These are phyloP conservation scores for Pleoardoris graminearum DNA, from an alignment of 2,329 filamentous ascomycete genomes.

Conservation along the genomic window DNA sequence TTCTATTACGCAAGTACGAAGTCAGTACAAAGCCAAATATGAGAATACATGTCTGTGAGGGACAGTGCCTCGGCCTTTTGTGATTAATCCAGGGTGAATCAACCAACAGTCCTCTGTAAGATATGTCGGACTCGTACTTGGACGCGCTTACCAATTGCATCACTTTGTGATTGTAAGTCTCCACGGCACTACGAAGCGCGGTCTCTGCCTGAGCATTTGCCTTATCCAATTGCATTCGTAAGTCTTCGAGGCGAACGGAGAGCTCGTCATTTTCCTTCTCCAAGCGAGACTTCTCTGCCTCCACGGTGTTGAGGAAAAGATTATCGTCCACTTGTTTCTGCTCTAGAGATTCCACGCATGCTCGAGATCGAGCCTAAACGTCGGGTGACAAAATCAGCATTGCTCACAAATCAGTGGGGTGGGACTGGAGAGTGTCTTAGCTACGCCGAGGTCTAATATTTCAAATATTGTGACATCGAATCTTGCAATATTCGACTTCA, in stretches of 20 bases:
- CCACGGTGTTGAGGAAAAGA: constrained; percentile 43
- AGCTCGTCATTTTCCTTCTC: constrained; percentile 46
- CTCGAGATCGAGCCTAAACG: constrained; percentile 36
- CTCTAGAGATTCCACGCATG: constrained; percentile 42
- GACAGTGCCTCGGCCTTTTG: no score
- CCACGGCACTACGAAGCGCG: constrained; percentile 23
- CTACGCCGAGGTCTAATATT: no score
- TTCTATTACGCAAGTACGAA: constrained; percentile 1
- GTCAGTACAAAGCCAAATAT: no score
- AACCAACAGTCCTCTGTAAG: no score
- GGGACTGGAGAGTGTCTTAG: no score
- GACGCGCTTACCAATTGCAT: constrained; percentile 26
- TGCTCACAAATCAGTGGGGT: no score
- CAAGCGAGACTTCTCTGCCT: constrained; percentile 45
- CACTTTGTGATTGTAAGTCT: constrained; percentile 40
- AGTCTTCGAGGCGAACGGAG: constrained; percentile 32
- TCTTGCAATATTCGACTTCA: no score
- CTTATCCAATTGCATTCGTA: constrained; percentile 45
- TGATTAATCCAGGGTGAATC: no score
- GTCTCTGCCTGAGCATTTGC: constrained; percentile 41
- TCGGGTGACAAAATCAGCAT: no score
- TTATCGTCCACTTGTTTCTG: constrained; percentile 27
- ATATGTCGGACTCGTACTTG: no score
- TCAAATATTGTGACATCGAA: no score
- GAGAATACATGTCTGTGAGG: no score